Conservation (phyloP, 148 eudicot genomes). For the Fagopyrum tataricum region DNA sequence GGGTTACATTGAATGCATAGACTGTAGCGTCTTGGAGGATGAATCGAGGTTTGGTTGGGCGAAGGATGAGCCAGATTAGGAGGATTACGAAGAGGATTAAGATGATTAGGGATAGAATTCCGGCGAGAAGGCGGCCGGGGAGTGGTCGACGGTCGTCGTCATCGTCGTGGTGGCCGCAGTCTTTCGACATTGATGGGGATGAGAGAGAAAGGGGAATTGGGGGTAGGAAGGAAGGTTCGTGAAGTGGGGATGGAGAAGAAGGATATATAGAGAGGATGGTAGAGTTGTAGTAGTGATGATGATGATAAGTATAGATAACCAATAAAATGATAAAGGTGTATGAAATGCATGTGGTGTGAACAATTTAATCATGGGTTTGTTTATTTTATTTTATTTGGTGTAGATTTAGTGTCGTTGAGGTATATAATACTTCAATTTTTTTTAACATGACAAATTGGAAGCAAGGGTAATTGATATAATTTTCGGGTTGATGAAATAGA, state of each 20-base stretch:
- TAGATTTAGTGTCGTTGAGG: not conserved
- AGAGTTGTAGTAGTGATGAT: not conserved
- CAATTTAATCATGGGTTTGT: not conserved
- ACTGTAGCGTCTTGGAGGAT: conserved; percentile 45
- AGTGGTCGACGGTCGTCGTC: not conserved
- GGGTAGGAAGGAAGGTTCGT: not conserved
- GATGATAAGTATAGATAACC: not conserved
- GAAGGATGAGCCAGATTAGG: conserved; percentile 39
- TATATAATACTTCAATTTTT: too few relatives aligned
- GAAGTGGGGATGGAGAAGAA: not conserved
- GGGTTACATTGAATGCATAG: conserved; percentile 35
- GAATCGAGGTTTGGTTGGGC: conserved; percentile 39
- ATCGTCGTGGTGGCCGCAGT: conserved; percentile 42
- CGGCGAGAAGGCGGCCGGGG: conserved; percentile 17
- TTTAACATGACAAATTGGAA: too few relatives aligned
- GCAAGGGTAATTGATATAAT: too few relatives aligned
- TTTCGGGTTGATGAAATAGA: too few relatives aligned
- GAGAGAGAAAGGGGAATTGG: not conserved
- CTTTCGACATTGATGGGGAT: conserved; percentile 25
- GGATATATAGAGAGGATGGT: conserved; percentile 11
- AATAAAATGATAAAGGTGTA: not conserved
- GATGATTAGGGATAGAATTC: conserved; percentile 17
- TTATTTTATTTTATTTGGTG: not conserved
- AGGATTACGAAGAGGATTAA: conserved; percentile 26
- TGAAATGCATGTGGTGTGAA: not conserved